Conservation (phyloP, 163 green algal genomes). For the Volvox carteri region DNA sequence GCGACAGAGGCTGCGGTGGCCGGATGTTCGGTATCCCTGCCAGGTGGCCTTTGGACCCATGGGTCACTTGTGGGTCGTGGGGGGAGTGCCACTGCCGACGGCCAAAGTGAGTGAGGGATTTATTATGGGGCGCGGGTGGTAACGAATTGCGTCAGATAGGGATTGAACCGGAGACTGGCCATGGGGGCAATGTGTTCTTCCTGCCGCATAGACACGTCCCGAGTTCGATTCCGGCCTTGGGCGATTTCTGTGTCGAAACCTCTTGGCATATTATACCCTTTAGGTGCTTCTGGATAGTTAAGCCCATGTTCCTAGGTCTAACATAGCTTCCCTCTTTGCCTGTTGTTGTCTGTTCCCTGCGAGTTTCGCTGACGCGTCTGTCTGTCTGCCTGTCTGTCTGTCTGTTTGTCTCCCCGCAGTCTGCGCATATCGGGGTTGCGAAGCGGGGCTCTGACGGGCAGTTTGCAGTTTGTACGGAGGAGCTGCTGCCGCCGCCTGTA, state of each 20-base stretch:
- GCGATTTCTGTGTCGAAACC: no score
- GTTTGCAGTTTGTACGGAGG: neutral
- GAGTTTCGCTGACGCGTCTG: neutral
- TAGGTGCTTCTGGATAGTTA: no score
- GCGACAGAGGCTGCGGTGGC: constrained; percentile 55
- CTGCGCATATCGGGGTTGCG: constrained; percentile 46
- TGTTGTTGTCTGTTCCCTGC: no score
- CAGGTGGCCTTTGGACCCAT: constrained; percentile 63
- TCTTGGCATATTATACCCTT: no score
- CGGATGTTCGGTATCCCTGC: constrained; percentile 66
- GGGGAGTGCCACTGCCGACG: constrained; percentile 62
- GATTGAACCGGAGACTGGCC: no score
- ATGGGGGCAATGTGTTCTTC: no score
- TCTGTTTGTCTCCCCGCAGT: constrained; percentile 7
- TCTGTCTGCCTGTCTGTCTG: neutral
- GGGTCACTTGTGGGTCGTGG: constrained; percentile 72
- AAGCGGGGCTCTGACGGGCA: neutral
- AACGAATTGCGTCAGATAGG: no score
- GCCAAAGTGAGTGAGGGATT: constrained; percentile 46
- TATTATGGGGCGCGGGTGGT: no score
- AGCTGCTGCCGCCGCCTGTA: neutral
- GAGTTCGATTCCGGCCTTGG: no score
- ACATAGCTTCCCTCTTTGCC: neutral
- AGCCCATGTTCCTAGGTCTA: neutral
- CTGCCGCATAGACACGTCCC: no score